phyloP scores from a whole-genome alignment of 768 basidiomycete species.

The Kwoniella sp. region DNA sequence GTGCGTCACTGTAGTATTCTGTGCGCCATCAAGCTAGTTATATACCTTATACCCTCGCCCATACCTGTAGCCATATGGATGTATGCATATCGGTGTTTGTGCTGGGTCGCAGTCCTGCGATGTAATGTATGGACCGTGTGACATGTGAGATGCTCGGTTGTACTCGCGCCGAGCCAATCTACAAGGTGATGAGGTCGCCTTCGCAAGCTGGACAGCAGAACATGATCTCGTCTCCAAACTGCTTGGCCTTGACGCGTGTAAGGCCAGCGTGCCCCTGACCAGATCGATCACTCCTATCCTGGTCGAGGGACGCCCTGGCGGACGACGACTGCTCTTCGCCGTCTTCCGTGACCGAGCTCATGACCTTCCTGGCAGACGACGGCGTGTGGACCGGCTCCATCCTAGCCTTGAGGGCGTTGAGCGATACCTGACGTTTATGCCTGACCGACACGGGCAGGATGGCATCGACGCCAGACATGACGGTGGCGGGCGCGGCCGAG shows the following conservation, averaged over 20 bases:
- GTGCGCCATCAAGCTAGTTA: not conserved
- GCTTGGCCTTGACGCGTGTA: constrained; percentile 12
- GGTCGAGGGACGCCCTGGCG: not conserved
- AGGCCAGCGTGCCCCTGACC: not conserved
- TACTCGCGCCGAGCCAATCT: not conserved
- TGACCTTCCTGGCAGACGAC: constrained; percentile 2
- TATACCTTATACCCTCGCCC: not conserved
- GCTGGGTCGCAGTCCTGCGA: not conserved
- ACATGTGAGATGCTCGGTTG: not conserved
- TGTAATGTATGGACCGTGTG: not conserved
- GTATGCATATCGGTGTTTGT: not conserved
- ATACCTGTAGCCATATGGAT: not conserved
- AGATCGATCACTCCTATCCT: not conserved
- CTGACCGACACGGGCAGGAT: constrained; percentile 40
- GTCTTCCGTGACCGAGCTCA: not conserved
- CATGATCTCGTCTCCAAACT: constrained; percentile 48
- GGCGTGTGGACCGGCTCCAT: constrained; percentile 26
- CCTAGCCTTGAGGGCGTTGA: constrained; percentile 44
- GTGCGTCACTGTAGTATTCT: not conserved
- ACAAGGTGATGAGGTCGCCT: constrained; percentile 46
- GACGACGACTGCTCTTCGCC: not conserved
- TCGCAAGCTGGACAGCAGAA: constrained; percentile 48
- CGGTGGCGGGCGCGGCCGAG: not conserved
- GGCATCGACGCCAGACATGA: constrained; percentile 28
- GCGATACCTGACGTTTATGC: constrained; percentile 46